Evolutionary conservation across 169 alveolate genomes (phyloP).

Genomic region (Plasmodium gaboni): DNA sequence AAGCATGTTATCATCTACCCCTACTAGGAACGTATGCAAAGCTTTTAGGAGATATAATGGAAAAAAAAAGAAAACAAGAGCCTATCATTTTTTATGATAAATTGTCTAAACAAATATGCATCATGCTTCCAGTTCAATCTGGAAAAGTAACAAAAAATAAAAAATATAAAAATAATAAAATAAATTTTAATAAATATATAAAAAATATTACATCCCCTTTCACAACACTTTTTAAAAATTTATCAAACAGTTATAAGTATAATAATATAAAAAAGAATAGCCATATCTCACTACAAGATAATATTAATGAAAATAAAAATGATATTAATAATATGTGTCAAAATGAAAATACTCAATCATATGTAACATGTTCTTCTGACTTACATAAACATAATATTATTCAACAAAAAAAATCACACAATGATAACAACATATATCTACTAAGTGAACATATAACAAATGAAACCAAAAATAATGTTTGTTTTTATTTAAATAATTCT

Average conservation of each 20-base stretch:
- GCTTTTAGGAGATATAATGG: conserved; percentile 67
- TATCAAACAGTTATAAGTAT: conserved; percentile 25
- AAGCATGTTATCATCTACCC: conserved; percentile 75
- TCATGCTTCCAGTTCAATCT: conserved; percentile 72
- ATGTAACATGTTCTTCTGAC: neutral
- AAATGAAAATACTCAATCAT: too few relatives aligned
- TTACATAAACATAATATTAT: neutral
- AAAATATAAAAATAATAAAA: conserved; percentile 5
- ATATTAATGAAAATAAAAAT: neutral
- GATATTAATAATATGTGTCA: neutral
- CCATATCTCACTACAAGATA: neutral
- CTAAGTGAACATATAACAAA: neutral
- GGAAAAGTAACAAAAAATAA: conserved; percentile 1
- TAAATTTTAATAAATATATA: neutral
- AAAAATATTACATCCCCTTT: conserved; percentile 16
- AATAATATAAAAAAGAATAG: conserved; percentile 26
- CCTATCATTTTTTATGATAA: conserved; percentile 80
- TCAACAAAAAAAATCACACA: too few relatives aligned
- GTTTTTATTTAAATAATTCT: conserved; percentile 41
- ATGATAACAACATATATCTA: too few relatives aligned
- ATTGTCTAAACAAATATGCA: conserved; percentile 46
- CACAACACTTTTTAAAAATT: conserved; percentile 13
- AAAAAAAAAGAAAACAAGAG: conserved; percentile 74
- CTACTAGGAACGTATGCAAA: conserved; percentile 63
- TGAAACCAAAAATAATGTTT: conserved; percentile 32